These are phyloP conservation scores for Nitzschia palea DNA, from an alignment of 108 stramenopile species.

Conservation along the genomic window DNA sequence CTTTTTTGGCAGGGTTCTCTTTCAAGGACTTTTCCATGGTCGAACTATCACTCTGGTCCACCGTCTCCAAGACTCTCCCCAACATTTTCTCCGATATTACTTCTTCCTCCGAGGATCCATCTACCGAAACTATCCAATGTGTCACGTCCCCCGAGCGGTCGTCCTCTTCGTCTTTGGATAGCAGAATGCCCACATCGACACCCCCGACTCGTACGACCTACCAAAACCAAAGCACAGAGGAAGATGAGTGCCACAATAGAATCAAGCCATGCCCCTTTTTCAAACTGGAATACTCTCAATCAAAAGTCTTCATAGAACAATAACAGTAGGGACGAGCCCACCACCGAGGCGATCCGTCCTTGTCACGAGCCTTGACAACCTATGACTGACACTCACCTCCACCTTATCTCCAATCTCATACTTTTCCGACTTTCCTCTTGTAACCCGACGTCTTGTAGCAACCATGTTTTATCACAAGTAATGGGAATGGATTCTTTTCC, in stretches of 20 bases:
- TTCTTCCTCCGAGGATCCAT: constrained; percentile 21
- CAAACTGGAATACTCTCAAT: too few species aligned
- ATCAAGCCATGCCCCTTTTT: too few species aligned
- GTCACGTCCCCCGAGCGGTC: neutral
- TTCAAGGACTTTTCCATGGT: constrained; percentile 3
- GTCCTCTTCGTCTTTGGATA: constrained; percentile 19
- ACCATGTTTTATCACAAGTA: constrained; percentile 17
- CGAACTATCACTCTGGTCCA: constrained; percentile 12
- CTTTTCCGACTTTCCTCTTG: constrained; percentile 1
- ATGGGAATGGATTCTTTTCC: too few species aligned
- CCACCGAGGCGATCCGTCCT: too few species aligned
- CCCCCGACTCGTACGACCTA: constrained; percentile 26
- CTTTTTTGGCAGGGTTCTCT: neutral
- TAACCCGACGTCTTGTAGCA: constrained; percentile 21
- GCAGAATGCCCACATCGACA: constrained; percentile 16
- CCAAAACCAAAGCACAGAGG: neutral
- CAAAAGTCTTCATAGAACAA: too few species aligned
- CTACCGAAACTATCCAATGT: constrained; percentile 29
- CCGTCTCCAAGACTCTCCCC: constrained; percentile 23
- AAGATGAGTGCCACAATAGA: too few species aligned
- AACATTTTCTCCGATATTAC: constrained; percentile 20
- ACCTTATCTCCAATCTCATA: constrained; percentile 30
- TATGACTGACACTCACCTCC: constrained; percentile 32
- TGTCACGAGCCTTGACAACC: too few species aligned
- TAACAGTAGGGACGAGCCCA: too few species aligned